phyloP scores from a whole-genome alignment of 768 basidiomycete genomes.

The Amylocystis lapponica region DNA sequence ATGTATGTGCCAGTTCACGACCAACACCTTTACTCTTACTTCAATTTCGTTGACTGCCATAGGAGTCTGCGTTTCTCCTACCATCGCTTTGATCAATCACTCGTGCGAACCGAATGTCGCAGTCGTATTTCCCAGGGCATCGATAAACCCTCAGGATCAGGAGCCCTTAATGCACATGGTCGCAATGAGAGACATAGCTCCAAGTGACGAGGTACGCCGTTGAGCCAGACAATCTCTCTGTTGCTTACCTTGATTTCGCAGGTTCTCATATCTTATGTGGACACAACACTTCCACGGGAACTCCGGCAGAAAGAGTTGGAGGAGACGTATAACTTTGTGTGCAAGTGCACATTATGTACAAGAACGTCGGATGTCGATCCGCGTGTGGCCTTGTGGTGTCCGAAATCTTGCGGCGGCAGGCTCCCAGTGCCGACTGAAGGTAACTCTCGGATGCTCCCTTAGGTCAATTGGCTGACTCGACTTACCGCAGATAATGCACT shows the following conservation, averaged over 20 bases:
- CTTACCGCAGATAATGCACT: constrained; percentile 37
- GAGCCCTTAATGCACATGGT: constrained; percentile 72
- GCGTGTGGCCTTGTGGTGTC: constrained; percentile 65
- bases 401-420: constrained; percentile 58
- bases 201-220: constrained; percentile 64
- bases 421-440: constrained; percentile 61
- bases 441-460: constrained; percentile 17
- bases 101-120: constrained; percentile 86
- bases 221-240: too few relatives aligned
- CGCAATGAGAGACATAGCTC: constrained; percentile 55
- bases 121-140: constrained; percentile 76
- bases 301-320: constrained; percentile 51
- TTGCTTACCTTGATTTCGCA: constrained; percentile 22
- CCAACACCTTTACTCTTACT: constrained; percentile 87
- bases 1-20: constrained; percentile 59
- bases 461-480: neutral
- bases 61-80: constrained; percentile 79
- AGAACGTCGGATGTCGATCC: constrained; percentile 41
- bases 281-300: constrained; percentile 63
- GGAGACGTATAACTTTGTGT: constrained; percentile 77
- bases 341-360: constrained; percentile 58
- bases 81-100: constrained; percentile 80
- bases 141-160: constrained; percentile 25
- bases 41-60: constrained; percentile 73
- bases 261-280: constrained; percentile 83